Base-by-base conservation (phyloP, 2,329 filamentous ascomycete species). In the Sclerotiophoma versabilis region DNA sequence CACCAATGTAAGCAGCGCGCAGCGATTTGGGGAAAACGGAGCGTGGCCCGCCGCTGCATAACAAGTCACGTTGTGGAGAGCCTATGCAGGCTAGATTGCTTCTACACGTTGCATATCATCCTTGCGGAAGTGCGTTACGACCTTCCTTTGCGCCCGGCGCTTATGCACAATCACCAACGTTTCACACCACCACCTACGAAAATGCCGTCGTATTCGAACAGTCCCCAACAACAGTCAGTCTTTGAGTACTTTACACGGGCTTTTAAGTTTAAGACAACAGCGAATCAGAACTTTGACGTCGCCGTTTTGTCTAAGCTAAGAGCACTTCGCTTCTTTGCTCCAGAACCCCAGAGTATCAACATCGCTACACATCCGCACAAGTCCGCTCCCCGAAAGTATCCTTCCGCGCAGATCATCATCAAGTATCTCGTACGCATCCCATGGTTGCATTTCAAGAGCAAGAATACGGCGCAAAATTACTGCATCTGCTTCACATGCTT, bases 121-220 rank as follows among this genome's bases (percentile, higher is more conserved):
- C 52, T 54, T 57, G 50, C 49, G 48, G 37, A 15, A 32, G 37
- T 44, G 48, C 53, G 43, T 48, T 44, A 33, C 42, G 43, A 48
- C 53, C 42, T 51, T 51, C 47, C 53, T 42, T 42, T 48, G 38
- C 27, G 20, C 38, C 45, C 47, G 60, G 64, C 64, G 64, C 62
- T 58, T 65, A 66, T 64, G 62, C 64, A 60, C 42, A 51, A 55
- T 38, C 34, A 43, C 34, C 47, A 57, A 47, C 51, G 27, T 48
- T 62, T 58, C 56, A 54, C 58, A 61, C 47, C 43, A 44, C 38
- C 22, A 8, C 14, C 26, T 19, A 26, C 34, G 36, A 22, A 27
- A 27, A 47, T 15, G 26, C 26, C 36, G 19, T 26, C 43, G 30
- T 26, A 33, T 20, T 41, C 23, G 30, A 47, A 36, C 17, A 33